phyloP scores from a whole-genome alignment of 176 grass and related monocot species.

The Stipa capillata region DNA sequence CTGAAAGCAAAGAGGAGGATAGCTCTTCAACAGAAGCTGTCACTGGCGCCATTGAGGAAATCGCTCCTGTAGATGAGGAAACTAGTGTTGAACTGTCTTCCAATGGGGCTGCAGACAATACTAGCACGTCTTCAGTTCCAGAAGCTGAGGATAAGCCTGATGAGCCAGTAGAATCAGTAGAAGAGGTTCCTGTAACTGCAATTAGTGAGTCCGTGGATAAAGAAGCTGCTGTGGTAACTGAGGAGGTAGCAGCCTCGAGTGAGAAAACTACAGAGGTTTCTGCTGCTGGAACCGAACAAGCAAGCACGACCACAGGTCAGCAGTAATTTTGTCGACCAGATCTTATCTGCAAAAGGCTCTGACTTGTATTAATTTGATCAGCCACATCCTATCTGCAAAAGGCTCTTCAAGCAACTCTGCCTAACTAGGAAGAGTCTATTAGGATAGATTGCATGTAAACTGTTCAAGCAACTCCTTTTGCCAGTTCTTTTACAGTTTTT shows the following conservation, averaged over 20 bases:
- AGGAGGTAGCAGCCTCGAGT: constrained; percentile 12
- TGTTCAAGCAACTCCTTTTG: constrained; percentile 22
- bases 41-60: not conserved
- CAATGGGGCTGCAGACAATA: constrained; percentile 10
- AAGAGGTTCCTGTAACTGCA: constrained; percentile 32
- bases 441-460: constrained; percentile 29
- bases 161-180: constrained; percentile 24
- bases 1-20: constrained; percentile 23
- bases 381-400: constrained; percentile 22
- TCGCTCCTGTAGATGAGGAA: constrained; percentile 1
- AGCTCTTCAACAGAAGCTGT: constrained; percentile 19
- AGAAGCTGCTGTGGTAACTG: constrained; percentile 1
- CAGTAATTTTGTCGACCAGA: constrained; percentile 31
- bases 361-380: constrained; percentile 27
- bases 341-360: constrained; percentile 23
- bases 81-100: constrained; percentile 10
- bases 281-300: constrained; percentile 37
- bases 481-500: constrained; percentile 12
- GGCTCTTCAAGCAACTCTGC: constrained; percentile 16
- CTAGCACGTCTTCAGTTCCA: constrained; percentile 9
- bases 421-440: constrained; percentile 14
- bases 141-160: constrained; percentile 15
- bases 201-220: constrained; percentile 19
- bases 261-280: constrained; percentile 22
- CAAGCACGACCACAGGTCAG: constrained; percentile 52